These are phyloP conservation scores for Grammothele lineata DNA, from an alignment of 768 basidiomycete genomes.

Conservation along the genomic window DNA sequence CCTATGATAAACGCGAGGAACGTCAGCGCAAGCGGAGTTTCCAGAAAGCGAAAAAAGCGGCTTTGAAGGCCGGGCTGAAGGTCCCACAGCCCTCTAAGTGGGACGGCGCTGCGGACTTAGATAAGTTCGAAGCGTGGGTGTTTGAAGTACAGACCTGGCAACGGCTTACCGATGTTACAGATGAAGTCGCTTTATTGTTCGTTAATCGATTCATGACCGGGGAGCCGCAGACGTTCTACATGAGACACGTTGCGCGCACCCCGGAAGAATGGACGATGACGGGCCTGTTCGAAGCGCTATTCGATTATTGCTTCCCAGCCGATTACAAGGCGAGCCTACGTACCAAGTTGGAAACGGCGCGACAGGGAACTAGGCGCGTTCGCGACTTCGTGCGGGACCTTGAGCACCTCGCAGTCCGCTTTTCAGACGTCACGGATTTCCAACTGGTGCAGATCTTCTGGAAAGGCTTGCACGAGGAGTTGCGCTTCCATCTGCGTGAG, in stretches of 20 bases:
- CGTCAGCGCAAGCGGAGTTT: no score
- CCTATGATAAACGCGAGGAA: no score
- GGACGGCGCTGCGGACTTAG: constrained; percentile 15
- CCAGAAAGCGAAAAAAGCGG: no score
- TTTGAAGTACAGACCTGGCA: constrained; percentile 16
- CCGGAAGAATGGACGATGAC: constrained; percentile 13
- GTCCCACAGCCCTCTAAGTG: constrained; percentile 12
- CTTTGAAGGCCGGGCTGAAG: no score
- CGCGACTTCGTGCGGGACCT: constrained; percentile 18
- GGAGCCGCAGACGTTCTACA: constrained; percentile 18
- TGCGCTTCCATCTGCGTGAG: constrained; percentile 18
- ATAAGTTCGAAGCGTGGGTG: constrained; percentile 12
- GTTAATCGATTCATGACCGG: constrained; percentile 16
- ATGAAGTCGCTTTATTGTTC: constrained; percentile 6
- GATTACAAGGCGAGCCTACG: constrained; percentile 10
- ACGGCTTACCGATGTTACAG: constrained; percentile 7
- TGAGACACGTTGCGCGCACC: constrained; percentile 16
- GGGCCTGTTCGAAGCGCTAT: constrained; percentile 8
- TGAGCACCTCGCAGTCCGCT: constrained; percentile 17
- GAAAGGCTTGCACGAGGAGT: constrained; percentile 10
- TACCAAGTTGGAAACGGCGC: background rate
- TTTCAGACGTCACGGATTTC: constrained; percentile 11
- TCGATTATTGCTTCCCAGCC: constrained; percentile 13
- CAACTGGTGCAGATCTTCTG: constrained; percentile 12
- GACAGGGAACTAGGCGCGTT: constrained; percentile 7